These are phyloP conservation scores for Paramecium pentaurelia DNA, from an alignment of 73 alveolate species.

Conservation along the genomic window DNA sequence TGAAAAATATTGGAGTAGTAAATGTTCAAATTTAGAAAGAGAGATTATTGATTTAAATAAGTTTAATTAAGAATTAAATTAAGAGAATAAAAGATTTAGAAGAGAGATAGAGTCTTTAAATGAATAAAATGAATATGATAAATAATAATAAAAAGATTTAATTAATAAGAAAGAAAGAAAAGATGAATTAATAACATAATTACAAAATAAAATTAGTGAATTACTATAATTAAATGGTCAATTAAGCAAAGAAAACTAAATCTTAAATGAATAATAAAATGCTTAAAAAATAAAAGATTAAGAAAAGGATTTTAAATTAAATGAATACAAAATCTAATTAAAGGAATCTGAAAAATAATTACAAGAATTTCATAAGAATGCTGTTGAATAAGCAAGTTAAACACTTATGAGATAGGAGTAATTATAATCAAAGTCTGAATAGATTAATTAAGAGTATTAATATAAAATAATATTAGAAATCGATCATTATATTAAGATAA, in stretches of 20 bases:
- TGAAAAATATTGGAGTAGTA: conserved; percentile 53
- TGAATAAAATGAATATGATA: not conserved
- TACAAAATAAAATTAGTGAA: conserved; percentile 24
- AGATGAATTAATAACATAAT: conserved; percentile 48
- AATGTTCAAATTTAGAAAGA: conserved; percentile 30
- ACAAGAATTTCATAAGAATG: conserved; percentile 56
- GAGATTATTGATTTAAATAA: conserved; percentile 32
- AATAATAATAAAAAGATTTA: conserved; percentile 13
- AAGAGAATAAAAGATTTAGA: conserved; percentile 39
- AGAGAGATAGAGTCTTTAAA: conserved; percentile 34
- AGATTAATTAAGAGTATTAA: conserved; percentile 8
- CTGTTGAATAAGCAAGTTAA: conserved; percentile 50
- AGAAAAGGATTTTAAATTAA: not conserved
- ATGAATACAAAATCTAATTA: conserved; percentile 4
- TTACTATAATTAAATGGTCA: conserved; percentile 50
- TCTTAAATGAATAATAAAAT: conserved; percentile 5
- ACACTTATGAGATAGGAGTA: conserved; percentile 17
- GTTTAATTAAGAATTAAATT: conserved; percentile 27
- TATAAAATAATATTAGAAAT: not conserved
- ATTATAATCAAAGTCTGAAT: conserved; percentile 5
- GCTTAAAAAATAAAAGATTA: not conserved
- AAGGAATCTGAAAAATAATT: conserved; percentile 53
- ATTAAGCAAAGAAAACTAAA: conserved; percentile 25
- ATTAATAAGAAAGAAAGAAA: conserved; percentile 49
- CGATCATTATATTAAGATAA: conserved; percentile 42